Evolutionary conservation across 768 basidiomycete species (phyloP).

Genomic region (Boletellus emodensis): DNA sequence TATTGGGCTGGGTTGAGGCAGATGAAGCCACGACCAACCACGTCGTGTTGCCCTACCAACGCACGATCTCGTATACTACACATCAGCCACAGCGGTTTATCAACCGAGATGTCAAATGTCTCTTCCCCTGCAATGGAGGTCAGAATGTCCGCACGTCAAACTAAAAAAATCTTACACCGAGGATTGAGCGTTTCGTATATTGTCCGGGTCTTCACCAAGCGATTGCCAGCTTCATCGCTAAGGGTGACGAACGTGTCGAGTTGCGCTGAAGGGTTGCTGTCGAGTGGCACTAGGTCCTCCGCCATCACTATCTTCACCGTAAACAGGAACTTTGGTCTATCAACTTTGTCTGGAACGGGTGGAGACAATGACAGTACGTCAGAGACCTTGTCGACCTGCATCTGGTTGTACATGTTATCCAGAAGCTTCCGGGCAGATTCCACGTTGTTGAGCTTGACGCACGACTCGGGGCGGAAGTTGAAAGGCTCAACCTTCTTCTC

Average conservation of each 20-base stretch:
- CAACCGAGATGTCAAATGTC: constrained; percentile 91
- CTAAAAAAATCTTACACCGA: constrained; percentile 60
- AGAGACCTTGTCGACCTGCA: constrained; percentile 84
- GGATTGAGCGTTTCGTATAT: constrained; percentile 89
- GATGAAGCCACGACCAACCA: constrained; percentile 85
- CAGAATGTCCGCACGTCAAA: constrained; percentile 2
- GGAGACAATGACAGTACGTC: constrained; percentile 58
- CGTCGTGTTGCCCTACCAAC: constrained; percentile 88
- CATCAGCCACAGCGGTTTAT: constrained; percentile 95
- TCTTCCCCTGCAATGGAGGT: constrained; percentile 76
- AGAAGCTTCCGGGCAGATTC: constrained; percentile 86
- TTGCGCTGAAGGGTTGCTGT: constrained; percentile 71
- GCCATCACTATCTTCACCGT: constrained; percentile 92
- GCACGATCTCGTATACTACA: constrained; percentile 90
- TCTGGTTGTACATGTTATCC: constrained; percentile 90
- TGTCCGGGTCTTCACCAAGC: constrained; percentile 91
- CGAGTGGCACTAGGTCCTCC: constrained; percentile 77
- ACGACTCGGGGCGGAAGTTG: constrained; percentile 90
- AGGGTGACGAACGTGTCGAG: constrained; percentile 92
- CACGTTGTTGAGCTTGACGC: constrained; percentile 97
- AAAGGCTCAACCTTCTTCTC: constrained; percentile 95
- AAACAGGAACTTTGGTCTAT: constrained; percentile 74
- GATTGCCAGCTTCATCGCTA: constrained; percentile 86
- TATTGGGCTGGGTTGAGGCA: constrained; percentile 88
- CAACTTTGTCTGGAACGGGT: constrained; percentile 67